Evolutionary conservation across 495 filamentous ascomycete species (phyloP), one percentile per base, ranked within the genome.

Genomic region (Podospora didyma): DNA sequence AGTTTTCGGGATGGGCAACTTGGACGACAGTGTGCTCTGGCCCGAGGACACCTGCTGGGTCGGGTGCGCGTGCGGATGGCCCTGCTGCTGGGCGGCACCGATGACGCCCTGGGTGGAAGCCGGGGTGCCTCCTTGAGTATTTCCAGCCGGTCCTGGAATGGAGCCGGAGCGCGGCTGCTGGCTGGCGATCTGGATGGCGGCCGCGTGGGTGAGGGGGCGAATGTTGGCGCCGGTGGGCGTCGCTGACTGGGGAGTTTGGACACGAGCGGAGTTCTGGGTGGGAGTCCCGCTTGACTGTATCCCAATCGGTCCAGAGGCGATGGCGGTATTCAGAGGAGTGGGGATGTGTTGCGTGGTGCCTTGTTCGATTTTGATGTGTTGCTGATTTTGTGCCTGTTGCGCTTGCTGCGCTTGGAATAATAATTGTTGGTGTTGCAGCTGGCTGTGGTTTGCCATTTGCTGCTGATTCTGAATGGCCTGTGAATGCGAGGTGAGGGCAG

Each of bases 1-100:
- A 16, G 75, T 83, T 69, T 91, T 93, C 23, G 89, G 87, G 54
- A 98, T 97, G 2, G 83, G 85, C 77, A 91, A 83, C 53, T 78
- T 85, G 67, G 39, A 75, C 69, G 62, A 81, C 65, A 62, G 65
- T 34, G 12, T 42, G 39, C 58, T 80, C 62, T 60, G 67, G 12
- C 64, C 58, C 44, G 70, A 62, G 52, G 49, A 42, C 56, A 53
- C 17, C 35, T 49, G 50, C 12, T 75, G 73, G 19, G 77, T 63
- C 4, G 81, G 75, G 53, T 82, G 69, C 57, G 81, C 72, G 76
- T 85, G 81, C 12, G 82, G 77, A 61, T 88, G 84, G 22, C 76
- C 76, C 42, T 57, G 63, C 24, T 53, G 59, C 12, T 54, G 56
- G 35, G 65, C 50, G 35, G 68, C 62, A 22, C 58, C 61, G 24